phyloP scores from a whole-genome alignment of 2,329 filamentous ascomycete genomes.

The Aspergillus neotritici region DNA sequence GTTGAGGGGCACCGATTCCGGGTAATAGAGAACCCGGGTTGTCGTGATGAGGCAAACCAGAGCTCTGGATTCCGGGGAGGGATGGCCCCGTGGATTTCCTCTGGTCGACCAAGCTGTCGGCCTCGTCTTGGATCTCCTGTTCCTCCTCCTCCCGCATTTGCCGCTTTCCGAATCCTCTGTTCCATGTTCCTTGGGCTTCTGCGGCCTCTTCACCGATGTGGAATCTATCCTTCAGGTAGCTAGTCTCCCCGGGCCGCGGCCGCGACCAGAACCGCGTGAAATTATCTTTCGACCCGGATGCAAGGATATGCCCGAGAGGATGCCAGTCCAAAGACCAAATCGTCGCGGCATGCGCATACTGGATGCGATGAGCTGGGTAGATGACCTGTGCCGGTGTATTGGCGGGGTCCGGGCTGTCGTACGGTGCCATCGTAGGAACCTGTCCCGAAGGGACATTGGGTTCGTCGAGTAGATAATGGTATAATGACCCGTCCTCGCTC shows the following conservation, averaged over 20 bases:
- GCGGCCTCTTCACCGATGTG: slow-evolving; percentile 92
- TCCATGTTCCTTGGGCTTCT: slow-evolving; percentile 92
- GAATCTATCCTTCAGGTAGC: slow-evolving; percentile 81
- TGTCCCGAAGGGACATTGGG: slow-evolving; percentile 76
- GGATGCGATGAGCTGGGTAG: slow-evolving; percentile 79
- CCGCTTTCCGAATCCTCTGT: slow-evolving; percentile 68
- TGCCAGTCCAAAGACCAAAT: slow-evolving; percentile 99
- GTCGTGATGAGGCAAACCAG: slow-evolving; percentile 44
- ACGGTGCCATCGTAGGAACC: slow-evolving; percentile 68
- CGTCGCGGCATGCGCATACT: slow-evolving; percentile 85
- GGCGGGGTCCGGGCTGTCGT: slow-evolving; percentile 73
- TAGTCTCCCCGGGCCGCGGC: slow-evolving; percentile 77
- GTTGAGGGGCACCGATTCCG: slow-evolving; percentile 43
- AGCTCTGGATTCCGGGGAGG: slow-evolving; percentile 49
- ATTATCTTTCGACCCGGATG: slow-evolving; percentile 91
- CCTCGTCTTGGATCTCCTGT: slow-evolving; percentile 87
- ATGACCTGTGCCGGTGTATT: slow-evolving; percentile 84
- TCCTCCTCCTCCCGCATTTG: slow-evolving; percentile 89
- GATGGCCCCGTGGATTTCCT: slow-evolving; percentile 62
- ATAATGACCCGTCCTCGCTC: slow-evolving; percentile 80
- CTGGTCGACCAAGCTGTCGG: slow-evolving; percentile 87
- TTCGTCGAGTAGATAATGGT: slow-evolving; percentile 94
- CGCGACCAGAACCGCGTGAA: slow-evolving; percentile 97
- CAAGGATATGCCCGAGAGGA: slow-evolving; percentile 88
- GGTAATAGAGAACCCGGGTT: slow-evolving; percentile 42